Evolutionary conservation across 768 basidiomycete genomes (phyloP), one percentile per base, ranked within the genome.

Genomic region (Fistulinella prunicolor): DNA sequence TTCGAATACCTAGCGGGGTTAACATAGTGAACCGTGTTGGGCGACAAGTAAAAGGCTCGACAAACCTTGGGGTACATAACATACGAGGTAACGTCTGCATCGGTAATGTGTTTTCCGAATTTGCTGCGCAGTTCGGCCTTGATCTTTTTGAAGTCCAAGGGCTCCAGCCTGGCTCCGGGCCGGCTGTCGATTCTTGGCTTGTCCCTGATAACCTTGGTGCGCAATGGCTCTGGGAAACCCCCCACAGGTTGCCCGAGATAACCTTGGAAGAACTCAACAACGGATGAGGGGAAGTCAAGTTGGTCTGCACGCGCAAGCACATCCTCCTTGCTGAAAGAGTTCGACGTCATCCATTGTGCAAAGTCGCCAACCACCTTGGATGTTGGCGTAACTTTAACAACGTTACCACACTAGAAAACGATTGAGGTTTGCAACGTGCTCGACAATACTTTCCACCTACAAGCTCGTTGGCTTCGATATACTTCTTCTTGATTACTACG

Each of bases 351-450:
- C 87, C 89, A 96, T 71, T 99, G 96, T 16, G 96, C 96, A 70
- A 99, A 96, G 74, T 99, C 96, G 21, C 96, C 96, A 41, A 97
- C 94, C 40, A 95, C 92, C 75, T 98, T 99, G 36, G 96, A 98
- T 12, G 96, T 96, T 24, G 96, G 96, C 21, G 96, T 99, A 59
- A 98, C 95, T 79, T 99, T 99, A 77, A 98, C 86, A 67, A 99
- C 87, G 59, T 97, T 93, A 38, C 96, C 96, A 67, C 95, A 98
- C 85, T 93, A 56, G 28, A 49, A 42, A 50, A 38, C 47, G 22
- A 35, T 43, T 59, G 42, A 55, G 43, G 26, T 12, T 42, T 23
- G 28, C 29, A 38, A 37, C 4, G 19, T 17, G 28, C 22, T 22
- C 13, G 30, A 45, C 6, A 40, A 14, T 35, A 28, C n/a, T n/a